These are phyloP conservation scores for Earliella scabrosa DNA, from an alignment of 1,284 basidiomycete species.

Conservation along the genomic window DNA sequence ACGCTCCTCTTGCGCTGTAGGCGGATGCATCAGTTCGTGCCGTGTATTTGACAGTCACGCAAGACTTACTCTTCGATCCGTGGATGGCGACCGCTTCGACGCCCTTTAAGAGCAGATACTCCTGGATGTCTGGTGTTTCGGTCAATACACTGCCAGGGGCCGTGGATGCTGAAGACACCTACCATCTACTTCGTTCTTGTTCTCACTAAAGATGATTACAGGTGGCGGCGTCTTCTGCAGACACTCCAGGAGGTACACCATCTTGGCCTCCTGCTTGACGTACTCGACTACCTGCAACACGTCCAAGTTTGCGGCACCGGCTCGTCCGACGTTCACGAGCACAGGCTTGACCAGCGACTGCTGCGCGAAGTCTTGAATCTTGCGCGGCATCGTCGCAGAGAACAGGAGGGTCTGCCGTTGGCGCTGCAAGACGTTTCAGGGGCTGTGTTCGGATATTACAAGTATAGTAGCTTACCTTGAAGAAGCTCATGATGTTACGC, in stretches of 20 bases:
- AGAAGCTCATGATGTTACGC: conserved; percentile 97
- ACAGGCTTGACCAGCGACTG: conserved; percentile 93
- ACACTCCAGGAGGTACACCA: conserved; percentile 98
- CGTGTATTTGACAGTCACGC: background rate
- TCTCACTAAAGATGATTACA: conserved; percentile 97
- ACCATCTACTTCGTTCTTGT: conserved; percentile 99
- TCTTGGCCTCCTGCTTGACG: conserved; percentile 99
- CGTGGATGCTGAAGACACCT: conserved; percentile 20
- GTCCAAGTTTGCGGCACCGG: conserved; percentile 96
- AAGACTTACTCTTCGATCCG: conserved; percentile 86
- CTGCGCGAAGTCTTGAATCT: conserved; percentile 98
- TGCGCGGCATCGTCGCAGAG: conserved; percentile 98
- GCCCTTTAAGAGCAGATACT: conserved; percentile 95
- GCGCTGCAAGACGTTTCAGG: conserved; percentile 52
- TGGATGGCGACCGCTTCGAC: conserved; percentile 99
- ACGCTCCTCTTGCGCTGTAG: conserved; percentile 92
- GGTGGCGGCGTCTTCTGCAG: conserved; percentile 98
- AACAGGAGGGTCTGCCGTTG: conserved; percentile 98
- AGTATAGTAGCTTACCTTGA: conserved; percentile 80
- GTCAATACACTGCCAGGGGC: background rate
- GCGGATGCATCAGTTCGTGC: conserved; percentile 8
- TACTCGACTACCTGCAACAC: conserved; percentile 98
- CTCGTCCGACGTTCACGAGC: conserved; percentile 96
- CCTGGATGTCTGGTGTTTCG: conserved; percentile 91
- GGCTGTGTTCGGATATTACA: too few relatives aligned